Base-by-base conservation (phyloP, 805 yeast genomes). In the Ogataea populi-albae region DNA sequence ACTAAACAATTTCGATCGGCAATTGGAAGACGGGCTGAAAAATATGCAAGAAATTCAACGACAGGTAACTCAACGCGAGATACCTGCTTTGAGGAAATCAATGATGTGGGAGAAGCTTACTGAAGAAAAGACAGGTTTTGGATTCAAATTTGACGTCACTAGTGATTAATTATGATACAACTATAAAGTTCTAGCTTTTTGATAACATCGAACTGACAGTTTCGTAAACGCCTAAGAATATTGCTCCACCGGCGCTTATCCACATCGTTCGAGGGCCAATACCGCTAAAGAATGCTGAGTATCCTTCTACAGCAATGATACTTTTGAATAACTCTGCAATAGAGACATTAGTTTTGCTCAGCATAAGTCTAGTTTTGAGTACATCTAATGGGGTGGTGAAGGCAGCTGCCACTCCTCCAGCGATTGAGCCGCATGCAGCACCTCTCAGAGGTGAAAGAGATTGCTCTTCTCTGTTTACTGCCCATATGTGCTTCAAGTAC, bases 211-310 rank as follows among this genome's bases (percentile, higher is more conserved):
- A 32, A 31, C 68, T 70, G 8, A 77, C 82, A 16, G 80, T 60
- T 61, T 94, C 99, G 55, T 93, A 93, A 37, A 86, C 86, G 4
- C 99, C 99, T 38, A 93, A 67, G 66, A 94, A 93, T 12, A 94
- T 88, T 12, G 98, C 96, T 19, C 99, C 99, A 15, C 99, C 99
- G 4, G 95, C 93, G 64, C 95, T 81, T 38, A 93, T 91, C 98
- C 98, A 93, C 77, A 85, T 70, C 0, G 97, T 89, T 58, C 99
- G 73, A 4, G 99, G 98, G 1, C 95, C 97, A 18, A 91, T 71
- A 10, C 99, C 99, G 32, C 74, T 74, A 55, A 77, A 74, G 47
- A 93, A 87, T 1, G 83, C 87, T 6, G 56, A 47, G 26, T 67
- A 63, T 0, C 97, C 97, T 56, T 88, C 96, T 37, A 84, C 88